Conservation (phyloP, 805 yeast species). For the Metschnikowia cerradonensis region DNA sequence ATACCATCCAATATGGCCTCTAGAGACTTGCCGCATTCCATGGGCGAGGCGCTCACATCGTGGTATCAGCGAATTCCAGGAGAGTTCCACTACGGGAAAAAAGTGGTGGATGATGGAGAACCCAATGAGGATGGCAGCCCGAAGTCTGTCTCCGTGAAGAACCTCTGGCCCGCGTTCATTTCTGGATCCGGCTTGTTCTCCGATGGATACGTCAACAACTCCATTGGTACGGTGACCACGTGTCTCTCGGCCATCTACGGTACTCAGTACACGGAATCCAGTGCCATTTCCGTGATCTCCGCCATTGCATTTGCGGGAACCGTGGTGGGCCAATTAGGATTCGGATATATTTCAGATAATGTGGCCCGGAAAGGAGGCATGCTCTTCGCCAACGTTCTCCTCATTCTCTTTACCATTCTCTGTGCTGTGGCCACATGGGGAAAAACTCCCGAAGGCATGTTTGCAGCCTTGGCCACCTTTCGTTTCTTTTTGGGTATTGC, state of each 20-base stretch:
- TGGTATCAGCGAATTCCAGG: slow-evolving; percentile 14
- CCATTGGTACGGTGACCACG: slow-evolving; percentile 72
- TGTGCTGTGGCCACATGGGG: slow-evolving; percentile 74
- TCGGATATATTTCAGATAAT: slow-evolving; percentile 80
- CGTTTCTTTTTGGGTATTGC: slow-evolving; percentile 88
- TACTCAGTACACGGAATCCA: slow-evolving; percentile 52
- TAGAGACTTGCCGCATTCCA: slow-evolving; percentile 18
- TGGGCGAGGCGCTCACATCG: slow-evolving; percentile 11
- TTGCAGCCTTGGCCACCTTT: slow-evolving; percentile 78
- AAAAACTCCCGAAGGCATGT: slow-evolving; percentile 65
- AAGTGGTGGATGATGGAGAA: slow-evolving; percentile 9
- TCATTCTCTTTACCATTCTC: slow-evolving; percentile 73
- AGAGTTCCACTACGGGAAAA: slow-evolving; percentile 10
- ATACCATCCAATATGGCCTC: slow-evolving; percentile 13
- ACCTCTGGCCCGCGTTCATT: slow-evolving; percentile 28
- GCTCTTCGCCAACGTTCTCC: slow-evolving; percentile 70
- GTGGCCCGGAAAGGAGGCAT: slow-evolving; percentile 79
- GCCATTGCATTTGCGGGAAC: slow-evolving; percentile 92
- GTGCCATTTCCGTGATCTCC: slow-evolving; percentile 74
- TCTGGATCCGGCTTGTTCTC: slow-evolving; percentile 93
- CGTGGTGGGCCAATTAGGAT: slow-evolving; percentile 76
- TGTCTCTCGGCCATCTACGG: slow-evolving; percentile 68
- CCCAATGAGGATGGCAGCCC: slow-evolving; percentile 13
- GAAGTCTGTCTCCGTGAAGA: slow-evolving; percentile 20
- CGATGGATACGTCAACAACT: slow-evolving; percentile 89